Conservation (phyloP, 352 stramenopile genomes). For the Globisporangium spinosum region DNA sequence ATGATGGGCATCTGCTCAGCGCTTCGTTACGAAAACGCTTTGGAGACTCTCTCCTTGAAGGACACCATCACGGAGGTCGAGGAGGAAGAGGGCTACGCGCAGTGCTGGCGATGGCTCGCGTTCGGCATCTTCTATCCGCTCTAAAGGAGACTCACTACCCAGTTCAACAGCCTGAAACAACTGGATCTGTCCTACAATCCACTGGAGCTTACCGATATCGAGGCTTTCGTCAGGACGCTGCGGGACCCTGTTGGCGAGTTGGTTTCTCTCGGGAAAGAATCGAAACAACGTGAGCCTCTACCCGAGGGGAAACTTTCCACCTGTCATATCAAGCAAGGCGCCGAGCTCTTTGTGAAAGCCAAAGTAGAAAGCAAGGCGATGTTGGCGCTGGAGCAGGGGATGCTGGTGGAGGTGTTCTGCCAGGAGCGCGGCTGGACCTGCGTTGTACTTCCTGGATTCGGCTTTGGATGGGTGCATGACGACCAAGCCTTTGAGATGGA, state of each 20-base stretch:
- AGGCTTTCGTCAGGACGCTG: background rate
- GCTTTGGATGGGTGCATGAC: background rate
- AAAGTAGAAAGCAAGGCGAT: background rate
- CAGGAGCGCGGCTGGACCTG: background rate
- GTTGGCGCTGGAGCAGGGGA: background rate
- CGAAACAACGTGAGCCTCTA: background rate
- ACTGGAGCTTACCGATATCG: too few relatives aligned
- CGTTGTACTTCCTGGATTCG: background rate
- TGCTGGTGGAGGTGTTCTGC: background rate
- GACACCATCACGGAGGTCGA: background rate
- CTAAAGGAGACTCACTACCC: background rate
- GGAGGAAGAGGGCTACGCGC: background rate
- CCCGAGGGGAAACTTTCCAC: background rate
- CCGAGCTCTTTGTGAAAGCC: background rate
- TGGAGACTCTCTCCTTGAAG: background rate
- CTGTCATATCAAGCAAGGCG: background rate
- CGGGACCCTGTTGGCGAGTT: constrained; percentile 1
- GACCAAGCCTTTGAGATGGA: background rate
- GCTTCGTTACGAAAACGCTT: background rate
- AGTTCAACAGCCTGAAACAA: too few relatives aligned
- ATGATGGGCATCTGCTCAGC: background rate
- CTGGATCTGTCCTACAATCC: too few relatives aligned
- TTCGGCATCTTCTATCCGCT: constrained; percentile 10
- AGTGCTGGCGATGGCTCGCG: constrained; percentile 14
- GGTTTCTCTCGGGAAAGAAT: background rate